Conservation (phyloP, 106 monocot species). For the Phalaenopsis aphrodite region DNA sequence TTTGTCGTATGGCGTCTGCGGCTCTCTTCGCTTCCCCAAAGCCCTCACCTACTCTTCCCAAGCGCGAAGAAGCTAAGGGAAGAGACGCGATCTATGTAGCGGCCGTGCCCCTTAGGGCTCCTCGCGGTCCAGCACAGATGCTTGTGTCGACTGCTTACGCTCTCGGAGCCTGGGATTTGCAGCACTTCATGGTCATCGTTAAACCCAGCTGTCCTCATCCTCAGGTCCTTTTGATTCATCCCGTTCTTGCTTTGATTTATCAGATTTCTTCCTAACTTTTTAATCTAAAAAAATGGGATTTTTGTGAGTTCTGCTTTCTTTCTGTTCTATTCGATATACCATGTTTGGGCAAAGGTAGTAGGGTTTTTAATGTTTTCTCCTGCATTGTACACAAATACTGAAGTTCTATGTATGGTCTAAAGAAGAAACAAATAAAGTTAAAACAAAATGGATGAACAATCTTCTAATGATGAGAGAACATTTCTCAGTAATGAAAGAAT, state of each 20-base stretch:
- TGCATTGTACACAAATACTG: no score
- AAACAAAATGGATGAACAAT: no score
- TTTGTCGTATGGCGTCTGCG: constrained; percentile 12
- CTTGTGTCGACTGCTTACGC: constrained; percentile 52
- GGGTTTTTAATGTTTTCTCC: no score
- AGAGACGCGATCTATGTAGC: constrained; percentile 63
- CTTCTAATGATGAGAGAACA: no score
- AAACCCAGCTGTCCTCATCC: constrained; percentile 20
- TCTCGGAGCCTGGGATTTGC: constrained; percentile 53
- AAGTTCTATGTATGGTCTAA: no score
- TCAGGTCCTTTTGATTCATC: constrained; percentile 15
- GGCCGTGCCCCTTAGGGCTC: constrained; percentile 58
- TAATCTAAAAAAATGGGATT: no score
- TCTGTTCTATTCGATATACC: no score
- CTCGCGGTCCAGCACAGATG: constrained; percentile 50
- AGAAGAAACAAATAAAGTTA: no score
- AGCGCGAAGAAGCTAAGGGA: not conserved
- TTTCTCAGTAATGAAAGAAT: no score
- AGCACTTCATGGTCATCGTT: constrained; percentile 75
- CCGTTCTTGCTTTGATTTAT: not conserved
- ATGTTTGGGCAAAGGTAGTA: no score
- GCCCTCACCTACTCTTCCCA: not conserved
- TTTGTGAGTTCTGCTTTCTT: no score
- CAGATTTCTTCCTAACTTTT: not conserved
- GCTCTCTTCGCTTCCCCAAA: constrained; percentile 4